Base-by-base conservation (phyloP, 176 grass and related monocot species). In the Eragrostis nindensis region DNA sequence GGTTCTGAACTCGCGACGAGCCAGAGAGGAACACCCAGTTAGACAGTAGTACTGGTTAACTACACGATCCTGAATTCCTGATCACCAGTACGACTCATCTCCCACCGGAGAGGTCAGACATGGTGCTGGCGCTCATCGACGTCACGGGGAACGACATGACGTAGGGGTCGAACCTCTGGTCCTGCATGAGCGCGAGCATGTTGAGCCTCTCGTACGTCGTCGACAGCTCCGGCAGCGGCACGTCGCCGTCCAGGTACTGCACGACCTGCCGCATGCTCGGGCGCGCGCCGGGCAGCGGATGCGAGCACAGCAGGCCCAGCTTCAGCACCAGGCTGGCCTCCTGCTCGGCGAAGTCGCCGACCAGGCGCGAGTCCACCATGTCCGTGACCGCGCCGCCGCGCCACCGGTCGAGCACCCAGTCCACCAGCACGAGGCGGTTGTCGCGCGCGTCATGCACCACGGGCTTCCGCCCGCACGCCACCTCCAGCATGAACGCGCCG, bases 381-480 rank as follows among this genome's bases (percentile, higher is more conserved):
- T 32, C 79, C 29, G 88, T 62, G 60, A 82, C 21, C 12, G 74
- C 0, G 11, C 79, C 79, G 43, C 79, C 83, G 62, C 88, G 83
- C 84, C 84, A 86, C 38, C 62, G 68, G 68, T 86, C 78, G 54
- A 90, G 83, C 71, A 89, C 87, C 87, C 77, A 81, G 87, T 89
- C 87, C 64, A 89, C 77, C 8, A 89, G 82, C 77, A 90, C 83
- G 19, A 83, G 62, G 24, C 80, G 83, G 68, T 68, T 55, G 76
- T 82, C 88, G 12, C 44, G 36, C 60, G 84, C 83, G 55, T 86
- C 79, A 73, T 73, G 83, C 80, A 21, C 68, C 5, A 87, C 80
- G 44, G 88, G 88, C 73, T 83, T 90, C 83, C 89, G 56, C 10
- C 85, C 89, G 89, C 85, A 91, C n/a, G 72, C 81, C 44, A 91